Evolutionary conservation across 805 yeast genomes (phyloP).

Genomic region (Candida anglica): DNA sequence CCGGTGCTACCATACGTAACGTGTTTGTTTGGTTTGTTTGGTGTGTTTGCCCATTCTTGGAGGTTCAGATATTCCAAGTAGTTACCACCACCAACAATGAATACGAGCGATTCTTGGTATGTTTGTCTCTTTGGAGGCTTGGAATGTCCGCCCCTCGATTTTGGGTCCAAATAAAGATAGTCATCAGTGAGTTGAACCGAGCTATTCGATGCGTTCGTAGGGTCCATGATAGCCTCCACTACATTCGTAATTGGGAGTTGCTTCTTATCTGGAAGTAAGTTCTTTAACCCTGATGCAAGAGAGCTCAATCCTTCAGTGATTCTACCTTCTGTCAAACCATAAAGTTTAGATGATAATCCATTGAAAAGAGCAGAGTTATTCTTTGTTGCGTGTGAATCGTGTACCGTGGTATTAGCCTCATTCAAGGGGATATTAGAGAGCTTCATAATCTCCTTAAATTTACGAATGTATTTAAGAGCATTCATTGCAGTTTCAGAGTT

Average conservation of each 20-base stretch:
- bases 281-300: slow-evolving; percentile 81
- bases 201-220: slow-evolving; percentile 56
- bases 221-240: slow-evolving; percentile 90
- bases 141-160: slow-evolving; percentile 84
- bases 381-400: slow-evolving; percentile 24
- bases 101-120: slow-evolving; percentile 79
- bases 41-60: slow-evolving; percentile 72
- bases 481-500: slow-evolving; percentile 47
- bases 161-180: slow-evolving; percentile 87
- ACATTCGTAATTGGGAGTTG: slow-evolving; percentile 85
- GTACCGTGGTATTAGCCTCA: slow-evolving; percentile 6
- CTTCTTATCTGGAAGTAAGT: slow-evolving; percentile 81
- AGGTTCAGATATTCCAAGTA: slow-evolving; percentile 90
- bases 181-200: slow-evolving; percentile 80
- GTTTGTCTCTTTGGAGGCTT: slow-evolving; percentile 82
- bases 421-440: slow-evolving; percentile 16
- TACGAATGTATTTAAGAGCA: slow-evolving; percentile 70
- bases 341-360: slow-evolving; percentile 70
- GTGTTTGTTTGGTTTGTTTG: slow-evolving; percentile 37
- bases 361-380: slow-evolving; percentile 60
- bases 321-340: slow-evolving; percentile 78
- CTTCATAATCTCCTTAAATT: slow-evolving; percentile 59
- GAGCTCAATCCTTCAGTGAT: slow-evolving; percentile 88
- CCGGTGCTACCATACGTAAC: slow-evolving; percentile 88
- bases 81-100: slow-evolving; percentile 96